Evolutionary conservation across 2,329 filamentous ascomycete genomes (phyloP), one percentile per base, ranked within the genome.

Genomic region (Pseudogymnoascus sp.): DNA sequence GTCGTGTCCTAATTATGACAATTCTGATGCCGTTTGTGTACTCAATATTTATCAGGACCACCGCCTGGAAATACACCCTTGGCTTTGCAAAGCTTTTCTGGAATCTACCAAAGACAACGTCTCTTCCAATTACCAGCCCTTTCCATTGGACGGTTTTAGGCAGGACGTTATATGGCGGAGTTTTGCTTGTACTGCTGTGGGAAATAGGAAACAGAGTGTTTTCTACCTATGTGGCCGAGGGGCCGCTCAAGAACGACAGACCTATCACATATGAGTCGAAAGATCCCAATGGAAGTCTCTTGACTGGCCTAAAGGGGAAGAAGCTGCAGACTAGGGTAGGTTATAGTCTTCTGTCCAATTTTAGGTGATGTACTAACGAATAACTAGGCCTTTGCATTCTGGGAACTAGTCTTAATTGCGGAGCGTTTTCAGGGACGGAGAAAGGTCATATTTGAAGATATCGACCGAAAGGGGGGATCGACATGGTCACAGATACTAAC

Each of bases 231-330:
- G 82, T 96, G 68, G 83, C 85, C 23, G 86, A 88, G 70, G 84
- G 88, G 66, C 92, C 92, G 0, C 71, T 95, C 59, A 96, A 95
- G 76, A 89, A 89, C 65, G 86, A 82, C n/a, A 82, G 86, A 67
- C 91, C 92, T 3, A 80, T 97, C 60, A 96, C 90, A 0, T 81
- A 82, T 15, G 89, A 92, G 65, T 89, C 90, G 13, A 94, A 89
- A 69, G 92, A 96, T 71, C 90, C 92, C 0, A 97, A 96, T 68
- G 91, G 90, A 34, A 96, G 89, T 70, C 77, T 97, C 26, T 72
- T 97, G 56, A 90, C 85, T 60, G 92, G 92, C 0, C 73, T 97
- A 48, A 92, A 86, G 70, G 86, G 86, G 64, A 94, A 91, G 74
- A 94, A 92, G 71, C 79, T 89, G 7, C 78, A 89, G 8, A 84